Conservation (phyloP, 345 rosid species). For the Stellera chamaejasme region DNA sequence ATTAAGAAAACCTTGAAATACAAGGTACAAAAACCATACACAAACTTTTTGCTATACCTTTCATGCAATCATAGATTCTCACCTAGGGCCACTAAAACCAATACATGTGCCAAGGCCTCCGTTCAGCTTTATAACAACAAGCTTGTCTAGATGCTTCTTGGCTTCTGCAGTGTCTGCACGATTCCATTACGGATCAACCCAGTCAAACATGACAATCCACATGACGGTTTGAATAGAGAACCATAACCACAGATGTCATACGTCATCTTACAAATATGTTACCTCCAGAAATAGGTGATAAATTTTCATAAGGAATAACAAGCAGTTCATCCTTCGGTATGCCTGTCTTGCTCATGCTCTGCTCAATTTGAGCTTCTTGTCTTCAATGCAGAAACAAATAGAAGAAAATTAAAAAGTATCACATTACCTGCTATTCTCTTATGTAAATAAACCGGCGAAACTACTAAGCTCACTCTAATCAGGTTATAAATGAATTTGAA, state of each 20-base stretch:
- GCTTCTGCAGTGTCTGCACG: conserved; percentile 31
- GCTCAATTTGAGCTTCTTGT: conserved; percentile 23
- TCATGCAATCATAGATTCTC: conserved; percentile 10
- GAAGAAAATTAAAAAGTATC: conserved; percentile 6
- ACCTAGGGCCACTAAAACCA: conserved; percentile 46
- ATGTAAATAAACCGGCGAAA: too few species aligned
- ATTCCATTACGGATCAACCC: background rate
- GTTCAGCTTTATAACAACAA: conserved; percentile 45
- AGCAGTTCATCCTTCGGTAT: conserved; percentile 25
- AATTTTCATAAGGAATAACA: conserved; percentile 33
- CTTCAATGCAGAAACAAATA: conserved; percentile 26
- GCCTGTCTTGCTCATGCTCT: conserved; percentile 15
- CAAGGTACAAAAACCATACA: too few species aligned
- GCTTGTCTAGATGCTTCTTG: conserved; percentile 38
- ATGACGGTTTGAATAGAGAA: too few species aligned
- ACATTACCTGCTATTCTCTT: too few species aligned
- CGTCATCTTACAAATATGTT: background rate
- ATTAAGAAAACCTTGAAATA: too few species aligned
- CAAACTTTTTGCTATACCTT: too few species aligned
- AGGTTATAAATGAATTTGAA: background rate
- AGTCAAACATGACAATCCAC: background rate
- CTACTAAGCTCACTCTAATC: too few species aligned
- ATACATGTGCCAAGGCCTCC: conserved; percentile 30
- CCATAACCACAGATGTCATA: too few species aligned
- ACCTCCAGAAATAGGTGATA: conserved; percentile 33